Base-by-base conservation (phyloP, 2,329 filamentous ascomycete genomes). In the Colletotrichum tabaci region DNA sequence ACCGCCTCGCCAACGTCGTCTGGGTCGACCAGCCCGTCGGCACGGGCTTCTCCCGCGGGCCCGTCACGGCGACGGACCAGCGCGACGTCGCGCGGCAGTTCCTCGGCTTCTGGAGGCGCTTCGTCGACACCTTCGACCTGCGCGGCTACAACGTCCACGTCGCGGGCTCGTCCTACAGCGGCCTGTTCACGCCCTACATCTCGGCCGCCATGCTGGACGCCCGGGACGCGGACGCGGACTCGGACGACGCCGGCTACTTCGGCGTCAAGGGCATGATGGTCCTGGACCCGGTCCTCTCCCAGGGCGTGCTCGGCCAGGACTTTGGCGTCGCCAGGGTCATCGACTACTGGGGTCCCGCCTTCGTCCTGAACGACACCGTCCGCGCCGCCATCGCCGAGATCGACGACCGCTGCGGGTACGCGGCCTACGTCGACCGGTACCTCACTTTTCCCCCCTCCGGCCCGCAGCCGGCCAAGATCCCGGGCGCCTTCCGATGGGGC, bases 31-130 rank as follows among this genome's bases (percentile, higher is more conserved):
- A 93, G 77, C 90, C 90, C 12, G 82, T 90, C 12, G 86, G 86
- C 38, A 93, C 92, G 0, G 93, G 93, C 18, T 95, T 93, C 79
- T 88, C 90, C 0, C 87, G 89, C 42, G 93, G 93, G 15, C 88
- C 82, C 0, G 84, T 90, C 6, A 92, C 88, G 0, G 92, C 92
- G n/a, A 89, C 85, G 3, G 88, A 87, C 75, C 90, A 94, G 74
- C 87, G 89, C 46, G 92, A 94, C 74, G 85, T 92, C 1, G 92
- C 92, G 0, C 80, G 83, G 23, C 88, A 95, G 75, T 94, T 96
- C 79, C 84, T 92, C n/a, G 92, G 92, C 57, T 96, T 94, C 82
- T 95, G 91, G 87, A 91, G 91, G 82, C 94, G 94, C 82, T 95
- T 94, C 75, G 83, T 94, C 70, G 85, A 93, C 50, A 90, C 89